Evolutionary conservation across 2,329 filamentous ascomycete species (phyloP).

Genomic region (Calonectria pseudoreteaudii): DNA sequence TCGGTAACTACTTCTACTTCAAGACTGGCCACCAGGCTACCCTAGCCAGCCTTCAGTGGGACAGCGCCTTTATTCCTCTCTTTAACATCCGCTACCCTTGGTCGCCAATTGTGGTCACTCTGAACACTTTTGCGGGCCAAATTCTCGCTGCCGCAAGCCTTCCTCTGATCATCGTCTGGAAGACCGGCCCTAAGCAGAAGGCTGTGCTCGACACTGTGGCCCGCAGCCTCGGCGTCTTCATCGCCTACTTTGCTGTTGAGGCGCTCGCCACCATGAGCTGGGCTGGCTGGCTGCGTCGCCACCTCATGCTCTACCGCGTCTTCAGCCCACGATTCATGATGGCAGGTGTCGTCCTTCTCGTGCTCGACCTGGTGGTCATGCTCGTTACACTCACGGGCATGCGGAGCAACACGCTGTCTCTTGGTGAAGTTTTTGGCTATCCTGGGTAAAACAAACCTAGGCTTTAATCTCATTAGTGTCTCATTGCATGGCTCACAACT

Average conservation of each 20-base stretch:
- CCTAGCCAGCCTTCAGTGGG: slow-evolving; percentile 92
- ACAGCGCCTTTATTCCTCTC: slow-evolving; percentile 91
- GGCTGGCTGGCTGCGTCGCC: slow-evolving; percentile 87
- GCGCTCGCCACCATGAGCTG: slow-evolving; percentile 89
- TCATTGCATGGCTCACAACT: not conserved
- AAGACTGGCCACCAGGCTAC: slow-evolving; percentile 97
- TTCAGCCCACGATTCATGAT: slow-evolving; percentile 94
- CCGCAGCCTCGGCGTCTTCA: slow-evolving; percentile 78
- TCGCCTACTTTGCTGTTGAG: slow-evolving; percentile 85
- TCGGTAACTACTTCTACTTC: slow-evolving; percentile 96
- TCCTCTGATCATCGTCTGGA: slow-evolving; percentile 89
- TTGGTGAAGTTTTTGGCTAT: slow-evolving; percentile 92
- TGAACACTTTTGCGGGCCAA: slow-evolving; percentile 92
- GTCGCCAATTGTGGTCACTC: slow-evolving; percentile 81
- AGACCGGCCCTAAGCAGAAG: slow-evolving; percentile 80
- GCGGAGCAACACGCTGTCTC: slow-evolving; percentile 80
- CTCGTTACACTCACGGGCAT: slow-evolving; percentile 79
- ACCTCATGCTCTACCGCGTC: slow-evolving; percentile 96
- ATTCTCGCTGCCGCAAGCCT: slow-evolving; percentile 84
- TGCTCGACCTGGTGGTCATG: slow-evolving; percentile 82
- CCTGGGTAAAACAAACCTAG: slow-evolving; percentile 55
- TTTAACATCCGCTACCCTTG: slow-evolving; percentile 88
- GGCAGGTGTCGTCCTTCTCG: slow-evolving; percentile 75
- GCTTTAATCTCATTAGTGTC: not conserved
- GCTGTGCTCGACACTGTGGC: slow-evolving; percentile 77